phyloP scores from a whole-genome alignment of 2,329 filamentous ascomycete species.

The Nothophaeocryptopus gaeumannii region DNA sequence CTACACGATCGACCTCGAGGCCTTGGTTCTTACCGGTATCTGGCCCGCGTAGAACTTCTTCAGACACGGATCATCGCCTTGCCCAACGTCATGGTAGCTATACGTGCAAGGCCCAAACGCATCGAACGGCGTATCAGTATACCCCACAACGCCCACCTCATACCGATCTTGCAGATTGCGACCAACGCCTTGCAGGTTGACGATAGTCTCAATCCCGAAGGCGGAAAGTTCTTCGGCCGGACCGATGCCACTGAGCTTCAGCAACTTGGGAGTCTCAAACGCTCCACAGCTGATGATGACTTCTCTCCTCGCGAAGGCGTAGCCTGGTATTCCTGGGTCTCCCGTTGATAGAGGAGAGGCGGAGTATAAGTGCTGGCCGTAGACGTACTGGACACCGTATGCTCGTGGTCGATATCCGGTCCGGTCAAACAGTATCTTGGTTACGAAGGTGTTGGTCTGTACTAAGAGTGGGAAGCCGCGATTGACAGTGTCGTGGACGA shows the following conservation, averaged over 20 bases:
- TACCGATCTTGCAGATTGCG: constrained; percentile 62
- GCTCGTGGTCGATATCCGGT: constrained; percentile 49
- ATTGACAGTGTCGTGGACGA: constrained; percentile 49
- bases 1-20: background rate
- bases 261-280: constrained; percentile 51
- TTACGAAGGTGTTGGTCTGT: constrained; percentile 59
- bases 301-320: constrained; percentile 42
- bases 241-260: constrained; percentile 65
- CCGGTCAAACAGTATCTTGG: constrained; percentile 63
- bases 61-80: constrained; percentile 37
- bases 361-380: constrained; percentile 37
- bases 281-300: constrained; percentile 51
- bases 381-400: constrained; percentile 41
- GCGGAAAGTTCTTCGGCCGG: constrained; percentile 51
- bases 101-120: constrained; percentile 10
- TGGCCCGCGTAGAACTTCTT: constrained; percentile 34
- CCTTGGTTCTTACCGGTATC: constrained; percentile 20
- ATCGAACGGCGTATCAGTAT: constrained; percentile 5
- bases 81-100: constrained; percentile 32
- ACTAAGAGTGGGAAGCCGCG: constrained; percentile 56
- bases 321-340: constrained; percentile 40
- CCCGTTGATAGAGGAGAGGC: constrained; percentile 35
- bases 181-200: constrained; percentile 60
- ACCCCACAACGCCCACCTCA: constrained; percentile 47
- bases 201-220: constrained; percentile 53